These are phyloP conservation scores for Fusarium tricinctum DNA, from an alignment of 2,329 filamentous ascomycete species.

Conservation along the genomic window DNA sequence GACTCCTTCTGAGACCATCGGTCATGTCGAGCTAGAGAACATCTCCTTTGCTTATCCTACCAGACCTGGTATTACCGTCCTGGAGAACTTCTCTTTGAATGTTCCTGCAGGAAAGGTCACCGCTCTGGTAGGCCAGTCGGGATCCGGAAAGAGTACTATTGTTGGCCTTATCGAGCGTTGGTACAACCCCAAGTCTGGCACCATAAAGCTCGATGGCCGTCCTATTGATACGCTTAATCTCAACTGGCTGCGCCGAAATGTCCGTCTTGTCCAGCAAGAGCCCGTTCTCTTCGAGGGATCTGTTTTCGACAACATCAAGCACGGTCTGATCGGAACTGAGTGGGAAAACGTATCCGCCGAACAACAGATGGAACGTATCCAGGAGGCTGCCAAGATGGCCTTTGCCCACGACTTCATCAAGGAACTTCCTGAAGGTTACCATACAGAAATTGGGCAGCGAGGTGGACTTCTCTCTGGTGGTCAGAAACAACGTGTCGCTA, in stretches of 20 bases:
- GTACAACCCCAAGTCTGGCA: conserved; percentile 55
- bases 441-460: conserved; percentile 72
- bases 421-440: conserved; percentile 61
- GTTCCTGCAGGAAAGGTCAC: conserved; percentile 63
- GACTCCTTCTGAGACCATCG: conserved; percentile 49
- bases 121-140: conserved; percentile 57
- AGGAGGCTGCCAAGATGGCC: conserved; percentile 63
- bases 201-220: conserved; percentile 55
- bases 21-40: conserved; percentile 56
- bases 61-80: conserved; percentile 58
- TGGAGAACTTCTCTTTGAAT: conserved; percentile 58
- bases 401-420: conserved; percentile 67
- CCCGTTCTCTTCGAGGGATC: conserved; percentile 61
- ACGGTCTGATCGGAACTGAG: conserved; percentile 61
- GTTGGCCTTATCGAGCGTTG: conserved; percentile 58
- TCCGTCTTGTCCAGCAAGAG: conserved; percentile 59
- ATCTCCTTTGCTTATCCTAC: conserved; percentile 63
- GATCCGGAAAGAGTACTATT: conserved; percentile 59
- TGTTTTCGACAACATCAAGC: conserved; percentile 69
- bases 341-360: conserved; percentile 57
- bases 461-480: conserved; percentile 76
- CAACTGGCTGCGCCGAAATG: conserved; percentile 56
- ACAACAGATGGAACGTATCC: conserved; percentile 59
- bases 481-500: conserved; percentile 75
- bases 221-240: conserved; percentile 55